Conservation (phyloP, 352 stramenopile species). For the Pythium folliculosum region DNA sequence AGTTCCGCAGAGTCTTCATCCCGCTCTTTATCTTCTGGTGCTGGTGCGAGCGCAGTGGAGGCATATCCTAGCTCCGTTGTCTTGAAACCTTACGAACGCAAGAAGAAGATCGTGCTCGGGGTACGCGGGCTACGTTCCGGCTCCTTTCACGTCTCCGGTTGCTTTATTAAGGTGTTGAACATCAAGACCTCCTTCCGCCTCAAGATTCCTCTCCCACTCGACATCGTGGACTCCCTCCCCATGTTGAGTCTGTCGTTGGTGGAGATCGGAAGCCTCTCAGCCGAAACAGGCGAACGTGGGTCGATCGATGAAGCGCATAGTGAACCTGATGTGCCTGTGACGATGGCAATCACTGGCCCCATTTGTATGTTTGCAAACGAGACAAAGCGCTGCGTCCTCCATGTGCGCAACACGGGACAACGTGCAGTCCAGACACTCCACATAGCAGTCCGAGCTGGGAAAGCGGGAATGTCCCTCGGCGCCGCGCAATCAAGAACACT, state of each 20-base stretch:
- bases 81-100: constrained; percentile 54
- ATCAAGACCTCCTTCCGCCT: constrained; percentile 60
- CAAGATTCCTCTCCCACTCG: constrained; percentile 30
- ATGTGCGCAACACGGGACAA: constrained; percentile 53
- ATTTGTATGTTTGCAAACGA: constrained; percentile 74
- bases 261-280: constrained; percentile 40
- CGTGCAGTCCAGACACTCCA: constrained; percentile 42
- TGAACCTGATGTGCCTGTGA: not conserved
- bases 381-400: constrained; percentile 55
- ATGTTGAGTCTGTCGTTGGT: constrained; percentile 49
- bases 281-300: not conserved
- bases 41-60: constrained; percentile 32
- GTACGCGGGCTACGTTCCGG: constrained; percentile 52
- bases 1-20: not conserved
- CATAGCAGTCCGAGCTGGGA: constrained; percentile 14
- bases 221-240: constrained; percentile 49
- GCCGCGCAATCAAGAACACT: constrained; percentile 4
- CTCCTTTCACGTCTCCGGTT: constrained; percentile 47
- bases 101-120: constrained; percentile 45
- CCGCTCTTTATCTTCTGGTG: not conserved
- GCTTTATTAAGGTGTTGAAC: constrained; percentile 63
- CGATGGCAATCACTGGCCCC: constrained; percentile 17
- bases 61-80: constrained; percentile 58
- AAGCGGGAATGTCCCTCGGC: constrained; percentile 2
- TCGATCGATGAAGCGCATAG: not conserved